Evolutionary conservation across 1,284 basidiomycete species (phyloP).

Genomic region (Heliocybe sulcata): DNA sequence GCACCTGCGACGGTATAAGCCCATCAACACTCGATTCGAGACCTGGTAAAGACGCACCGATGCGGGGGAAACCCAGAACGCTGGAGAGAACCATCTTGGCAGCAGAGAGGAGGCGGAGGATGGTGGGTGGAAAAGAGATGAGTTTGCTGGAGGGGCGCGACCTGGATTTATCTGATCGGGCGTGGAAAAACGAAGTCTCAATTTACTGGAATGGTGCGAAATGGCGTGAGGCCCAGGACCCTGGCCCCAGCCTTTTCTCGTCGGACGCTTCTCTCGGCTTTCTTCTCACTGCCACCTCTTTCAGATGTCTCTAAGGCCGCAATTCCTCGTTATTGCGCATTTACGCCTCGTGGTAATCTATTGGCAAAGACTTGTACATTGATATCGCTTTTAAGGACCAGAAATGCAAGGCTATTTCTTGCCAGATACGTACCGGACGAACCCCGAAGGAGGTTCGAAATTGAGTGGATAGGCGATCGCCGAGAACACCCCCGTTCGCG

Average conservation of each 20-base stretch:
- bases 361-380: not conserved
- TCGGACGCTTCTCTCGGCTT: not conserved
- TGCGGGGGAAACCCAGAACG: slow-evolving; percentile 96
- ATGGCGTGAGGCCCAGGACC: not conserved
- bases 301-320: not conserved
- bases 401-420: too few relatives aligned
- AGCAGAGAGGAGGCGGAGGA: slow-evolving; percentile 12
- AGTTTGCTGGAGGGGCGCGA: slow-evolving; percentile 2
- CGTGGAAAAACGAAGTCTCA: not conserved
- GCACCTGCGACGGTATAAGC: slow-evolving; percentile 48
- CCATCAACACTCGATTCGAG: not conserved
- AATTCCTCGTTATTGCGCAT: not conserved
- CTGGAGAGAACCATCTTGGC: slow-evolving; percentile 69
- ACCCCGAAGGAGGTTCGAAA: not conserved
- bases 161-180: not conserved
- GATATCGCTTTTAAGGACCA: not conserved
- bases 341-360: not conserved
- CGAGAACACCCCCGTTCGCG: not conserved
- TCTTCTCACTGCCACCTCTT: not conserved
- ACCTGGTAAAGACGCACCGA: slow-evolving; percentile 50
- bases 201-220: not conserved
- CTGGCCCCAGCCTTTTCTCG: not conserved
- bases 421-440: not conserved
- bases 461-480: not conserved
- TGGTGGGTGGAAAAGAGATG: slow-evolving; percentile 19